Percentiles rank a stretch among this genome's conserved stretches.
These are phyloP conservation scores for Spathaspora boniae DNA, from an alignment of 805 yeast genomes.

Conservation along the genomic window DNA sequence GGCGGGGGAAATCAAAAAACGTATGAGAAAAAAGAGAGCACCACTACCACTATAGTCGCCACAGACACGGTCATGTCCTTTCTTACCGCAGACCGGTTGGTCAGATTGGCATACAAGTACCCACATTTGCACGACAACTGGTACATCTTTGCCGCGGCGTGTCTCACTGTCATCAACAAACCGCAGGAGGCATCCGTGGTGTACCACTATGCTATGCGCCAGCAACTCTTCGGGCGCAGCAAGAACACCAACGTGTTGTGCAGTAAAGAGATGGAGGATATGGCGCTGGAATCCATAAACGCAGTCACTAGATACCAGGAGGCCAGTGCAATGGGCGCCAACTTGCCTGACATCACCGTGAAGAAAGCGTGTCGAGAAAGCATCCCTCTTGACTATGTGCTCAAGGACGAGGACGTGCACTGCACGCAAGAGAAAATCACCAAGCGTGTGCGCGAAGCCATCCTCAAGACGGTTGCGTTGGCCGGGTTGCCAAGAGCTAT, in stretches of 20 bases:
- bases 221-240: conserved; percentile 35
- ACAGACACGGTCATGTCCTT: too few relatives aligned
- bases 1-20: too few relatives aligned
- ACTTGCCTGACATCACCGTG: conserved; percentile 37
- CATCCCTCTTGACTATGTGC: too few relatives aligned
- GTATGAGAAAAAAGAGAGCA: too few relatives aligned
- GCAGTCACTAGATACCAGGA: conserved; percentile 38
- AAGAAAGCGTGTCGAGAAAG: too few relatives aligned
- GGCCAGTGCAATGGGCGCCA: conserved; percentile 38
- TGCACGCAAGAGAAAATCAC: conserved; percentile 38
- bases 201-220: conserved; percentile 62
- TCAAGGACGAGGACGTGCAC: conserved; percentile 32
- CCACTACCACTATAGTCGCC: too few relatives aligned
- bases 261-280: conserved; percentile 27
- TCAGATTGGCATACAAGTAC: conserved; percentile 47
- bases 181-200: conserved; percentile 78
- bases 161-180: conserved; percentile 75
- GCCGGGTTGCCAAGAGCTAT: conserved; percentile 84
- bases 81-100: conserved; percentile 55
- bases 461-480: conserved; percentile 74
- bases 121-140: conserved; percentile 58
- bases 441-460: conserved; percentile 65
- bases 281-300: conserved; percentile 38
- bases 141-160: conserved; percentile 78
- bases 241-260: conserved; percentile 26